Evolutionary conservation across 352 stramenopile genomes (phyloP).

Genomic region (Thraustotheca clavata): DNA sequence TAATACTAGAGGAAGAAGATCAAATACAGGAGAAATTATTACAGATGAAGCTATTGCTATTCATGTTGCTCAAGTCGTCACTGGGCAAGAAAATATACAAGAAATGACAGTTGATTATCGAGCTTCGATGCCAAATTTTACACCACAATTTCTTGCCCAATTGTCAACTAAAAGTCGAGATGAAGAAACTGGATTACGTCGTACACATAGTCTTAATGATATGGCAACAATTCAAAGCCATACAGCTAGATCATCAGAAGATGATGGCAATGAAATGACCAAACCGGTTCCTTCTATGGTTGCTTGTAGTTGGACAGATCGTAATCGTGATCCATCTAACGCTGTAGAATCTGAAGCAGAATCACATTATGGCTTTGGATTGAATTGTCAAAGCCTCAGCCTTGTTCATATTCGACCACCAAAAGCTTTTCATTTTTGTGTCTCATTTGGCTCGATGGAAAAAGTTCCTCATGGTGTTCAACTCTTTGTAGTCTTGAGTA

Average conservation of each 20-base stretch:
- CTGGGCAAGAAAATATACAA: background rate
- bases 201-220: slow-evolving; percentile 3
- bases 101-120: background rate
- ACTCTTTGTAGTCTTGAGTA: slow-evolving; percentile 57
- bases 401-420: slow-evolving; percentile 52
- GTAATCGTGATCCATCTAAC: background rate
- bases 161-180: background rate
- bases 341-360: background rate
- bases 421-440: slow-evolving; percentile 54
- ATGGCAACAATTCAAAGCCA: background rate
- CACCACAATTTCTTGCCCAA: background rate
- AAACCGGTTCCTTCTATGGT: slow-evolving; percentile 5
- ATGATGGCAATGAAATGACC: background rate
- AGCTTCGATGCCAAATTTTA: background rate
- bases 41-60: no score
- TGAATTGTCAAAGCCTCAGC: slow-evolving; percentile 29
- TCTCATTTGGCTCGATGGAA: slow-evolving; percentile 72
- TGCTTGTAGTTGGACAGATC: slow-evolving; percentile 14
- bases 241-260: background rate
- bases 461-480: slow-evolving; percentile 46
- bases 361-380: background rate
- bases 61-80: background rate
- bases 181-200: background rate
- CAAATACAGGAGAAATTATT: no score
- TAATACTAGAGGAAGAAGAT: background rate